Percentiles rank a stretch among this genome's conserved stretches.
Conservation (phyloP, 106 monocot genomes). For the Dendrobium huoshanense region DNA sequence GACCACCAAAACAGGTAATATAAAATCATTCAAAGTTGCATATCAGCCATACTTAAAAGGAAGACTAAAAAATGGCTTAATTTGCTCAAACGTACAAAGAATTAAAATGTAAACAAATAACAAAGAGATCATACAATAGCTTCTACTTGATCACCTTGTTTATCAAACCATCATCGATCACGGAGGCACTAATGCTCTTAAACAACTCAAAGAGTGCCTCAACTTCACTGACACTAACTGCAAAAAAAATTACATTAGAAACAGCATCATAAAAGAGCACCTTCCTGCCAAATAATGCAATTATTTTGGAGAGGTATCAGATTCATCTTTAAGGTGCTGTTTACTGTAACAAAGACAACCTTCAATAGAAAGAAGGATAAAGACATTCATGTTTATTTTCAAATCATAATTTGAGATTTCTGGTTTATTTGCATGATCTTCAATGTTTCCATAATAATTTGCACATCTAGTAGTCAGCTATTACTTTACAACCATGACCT, state of each 20-base stretch:
- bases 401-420: not conserved
- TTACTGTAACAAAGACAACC: not conserved
- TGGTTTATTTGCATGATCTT: not conserved
- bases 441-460: not conserved
- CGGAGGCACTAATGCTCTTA: conserved; percentile 86
- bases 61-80: not conserved
- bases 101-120: not conserved
- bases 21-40: not conserved
- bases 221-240: conserved; percentile 87
- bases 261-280: not conserved
- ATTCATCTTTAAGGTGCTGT: not conserved
- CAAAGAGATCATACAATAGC: not conserved
- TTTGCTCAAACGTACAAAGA: not conserved
- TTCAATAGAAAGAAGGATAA: not conserved
- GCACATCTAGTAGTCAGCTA: not conserved
- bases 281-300: not conserved
- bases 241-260: conserved; percentile 8
- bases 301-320: not conserved
- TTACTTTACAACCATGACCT: no score
- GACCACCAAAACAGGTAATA: not conserved
- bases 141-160: conserved; percentile 46
- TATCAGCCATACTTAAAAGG: not conserved
- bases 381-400: not conserved
- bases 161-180: conserved; percentile 79
- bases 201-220: conserved; percentile 84